Evolutionary conservation across 805 yeast genomes (phyloP).

Genomic region (Kodamaea laetipori): DNA sequence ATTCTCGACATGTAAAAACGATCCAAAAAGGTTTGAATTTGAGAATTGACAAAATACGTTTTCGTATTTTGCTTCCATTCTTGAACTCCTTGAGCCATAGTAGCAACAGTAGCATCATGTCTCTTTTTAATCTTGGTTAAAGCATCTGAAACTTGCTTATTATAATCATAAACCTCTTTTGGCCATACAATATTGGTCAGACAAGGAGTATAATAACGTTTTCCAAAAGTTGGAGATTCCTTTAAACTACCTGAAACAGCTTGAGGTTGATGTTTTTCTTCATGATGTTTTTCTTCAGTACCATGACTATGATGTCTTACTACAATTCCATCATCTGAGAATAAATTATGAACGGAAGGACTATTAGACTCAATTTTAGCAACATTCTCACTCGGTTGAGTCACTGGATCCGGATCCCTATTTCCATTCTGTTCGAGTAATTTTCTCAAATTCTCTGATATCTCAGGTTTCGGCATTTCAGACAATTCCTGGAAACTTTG

Average conservation of each 20-base stretch:
- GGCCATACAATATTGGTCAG: constrained; percentile 67
- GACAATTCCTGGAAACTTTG: constrained; percentile 84
- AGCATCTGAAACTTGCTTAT: constrained; percentile 63
- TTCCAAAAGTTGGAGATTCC: constrained; percentile 43
- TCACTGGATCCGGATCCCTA: not conserved
- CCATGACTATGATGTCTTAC: constrained; percentile 12
- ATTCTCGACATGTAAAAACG: constrained; percentile 87
- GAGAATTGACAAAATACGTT: constrained; percentile 58
- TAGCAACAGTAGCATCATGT: constrained; percentile 91
- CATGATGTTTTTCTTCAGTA: no score
- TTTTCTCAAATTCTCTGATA: constrained; percentile 44
- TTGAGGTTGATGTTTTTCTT: no score
- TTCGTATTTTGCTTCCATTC: constrained; percentile 72
- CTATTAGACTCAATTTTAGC: constrained; percentile 10
- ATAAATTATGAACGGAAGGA: constrained; percentile 8
- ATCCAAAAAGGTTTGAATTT: constrained; percentile 80
- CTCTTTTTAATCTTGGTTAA: constrained; percentile 73
- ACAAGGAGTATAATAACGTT: constrained; percentile 53
- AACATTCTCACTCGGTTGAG: constrained; percentile 7
- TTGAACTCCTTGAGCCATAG: constrained; percentile 88
- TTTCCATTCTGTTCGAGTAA: constrained; percentile 29
- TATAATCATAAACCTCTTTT: constrained; percentile 70
- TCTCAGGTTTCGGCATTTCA: constrained; percentile 58
- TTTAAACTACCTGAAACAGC: no score
- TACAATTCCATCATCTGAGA: constrained; percentile 13